A percentile compares a stretch with the other conserved stretches of the same genome.
These are phyloP conservation scores for Penicillium sp. DNA, from an alignment of 2,329 filamentous ascomycete genomes.

Conservation along the genomic window DNA sequence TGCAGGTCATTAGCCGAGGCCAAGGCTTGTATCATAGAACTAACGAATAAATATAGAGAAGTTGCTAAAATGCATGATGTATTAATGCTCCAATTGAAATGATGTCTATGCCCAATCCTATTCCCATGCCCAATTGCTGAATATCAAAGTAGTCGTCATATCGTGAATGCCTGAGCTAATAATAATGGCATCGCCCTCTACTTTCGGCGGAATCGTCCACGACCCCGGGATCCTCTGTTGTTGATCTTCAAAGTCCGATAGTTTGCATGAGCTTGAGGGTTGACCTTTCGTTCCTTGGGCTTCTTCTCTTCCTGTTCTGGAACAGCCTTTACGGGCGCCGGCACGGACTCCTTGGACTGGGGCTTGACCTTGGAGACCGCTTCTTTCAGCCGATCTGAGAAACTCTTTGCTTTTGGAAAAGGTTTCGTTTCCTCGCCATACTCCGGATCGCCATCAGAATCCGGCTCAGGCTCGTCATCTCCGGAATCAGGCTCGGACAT, in stretches of 20 bases:
- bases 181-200: slow-evolving; percentile 14
- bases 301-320: slow-evolving; percentile 29
- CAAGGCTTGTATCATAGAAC: background rate
- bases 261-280: slow-evolving; percentile 53
- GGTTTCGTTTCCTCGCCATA: slow-evolving; percentile 29
- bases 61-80: background rate
- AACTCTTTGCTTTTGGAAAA: slow-evolving; percentile 32
- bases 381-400: slow-evolving; percentile 43
- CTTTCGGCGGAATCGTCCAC: slow-evolving; percentile 44
- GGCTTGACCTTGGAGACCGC: slow-evolving; percentile 33
- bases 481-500: slow-evolving; percentile 35
- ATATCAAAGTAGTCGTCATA: slow-evolving; percentile 26
- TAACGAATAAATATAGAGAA: background rate
- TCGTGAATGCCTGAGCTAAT: slow-evolving; percentile 9
- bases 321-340: slow-evolving; percentile 9
- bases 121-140: slow-evolving; percentile 7
- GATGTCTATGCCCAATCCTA: background rate
- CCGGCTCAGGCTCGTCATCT: slow-evolving; percentile 19
- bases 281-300: slow-evolving; percentile 42
- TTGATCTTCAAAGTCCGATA: slow-evolving; percentile 53
- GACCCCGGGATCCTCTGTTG: slow-evolving; percentile 41
- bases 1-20: background rate
- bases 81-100: background rate
- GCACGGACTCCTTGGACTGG: slow-evolving; percentile 17
- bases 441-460: slow-evolving; percentile 36